Conservation (phyloP, 2,329 filamentous ascomycete genomes). For the Fusarium piperis region DNA sequence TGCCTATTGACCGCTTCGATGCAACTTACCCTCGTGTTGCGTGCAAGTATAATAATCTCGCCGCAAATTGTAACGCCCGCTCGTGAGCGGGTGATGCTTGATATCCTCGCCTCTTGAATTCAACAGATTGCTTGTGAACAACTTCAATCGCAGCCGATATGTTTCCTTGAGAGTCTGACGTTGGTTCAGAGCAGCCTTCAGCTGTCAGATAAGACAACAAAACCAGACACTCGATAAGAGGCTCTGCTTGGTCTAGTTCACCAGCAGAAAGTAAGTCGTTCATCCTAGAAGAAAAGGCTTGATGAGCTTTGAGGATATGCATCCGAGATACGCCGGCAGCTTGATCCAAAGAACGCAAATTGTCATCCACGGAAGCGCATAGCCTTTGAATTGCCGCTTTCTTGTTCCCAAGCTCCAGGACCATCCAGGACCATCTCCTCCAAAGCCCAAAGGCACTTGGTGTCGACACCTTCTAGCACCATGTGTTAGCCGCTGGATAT, state of each 20-base stretch:
- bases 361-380: slow-evolving; percentile 51
- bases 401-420: slow-evolving; percentile 57
- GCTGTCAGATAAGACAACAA: slow-evolving; percentile 73
- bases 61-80: slow-evolving; percentile 73
- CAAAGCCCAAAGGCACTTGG: slow-evolving; percentile 56
- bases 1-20: not conserved
- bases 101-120: slow-evolving; percentile 52
- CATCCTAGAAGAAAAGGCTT: slow-evolving; percentile 62
- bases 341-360: slow-evolving; percentile 20
- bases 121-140: slow-evolving; percentile 54
- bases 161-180: slow-evolving; percentile 61
- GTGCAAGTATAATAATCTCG: slow-evolving; percentile 74
- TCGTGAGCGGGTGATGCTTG: slow-evolving; percentile 60
- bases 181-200: slow-evolving; percentile 53
- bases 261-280: slow-evolving; percentile 65
- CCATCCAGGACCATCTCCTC: slow-evolving; percentile 74
- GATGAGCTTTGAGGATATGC: slow-evolving; percentile 62
- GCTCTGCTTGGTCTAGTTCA: slow-evolving; percentile 58
- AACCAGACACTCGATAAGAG: slow-evolving; percentile 69
- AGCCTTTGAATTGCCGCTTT: slow-evolving; percentile 50
- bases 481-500: slow-evolving; percentile 2
- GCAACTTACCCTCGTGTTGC: slow-evolving; percentile 62
- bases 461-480: slow-evolving; percentile 25
- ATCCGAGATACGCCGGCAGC: slow-evolving; percentile 44
- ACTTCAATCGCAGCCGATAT: slow-evolving; percentile 60